Evolutionary conservation across 139 green algal genomes (phyloP).

Genomic region (Auxenochlorella protothecoides): DNA sequence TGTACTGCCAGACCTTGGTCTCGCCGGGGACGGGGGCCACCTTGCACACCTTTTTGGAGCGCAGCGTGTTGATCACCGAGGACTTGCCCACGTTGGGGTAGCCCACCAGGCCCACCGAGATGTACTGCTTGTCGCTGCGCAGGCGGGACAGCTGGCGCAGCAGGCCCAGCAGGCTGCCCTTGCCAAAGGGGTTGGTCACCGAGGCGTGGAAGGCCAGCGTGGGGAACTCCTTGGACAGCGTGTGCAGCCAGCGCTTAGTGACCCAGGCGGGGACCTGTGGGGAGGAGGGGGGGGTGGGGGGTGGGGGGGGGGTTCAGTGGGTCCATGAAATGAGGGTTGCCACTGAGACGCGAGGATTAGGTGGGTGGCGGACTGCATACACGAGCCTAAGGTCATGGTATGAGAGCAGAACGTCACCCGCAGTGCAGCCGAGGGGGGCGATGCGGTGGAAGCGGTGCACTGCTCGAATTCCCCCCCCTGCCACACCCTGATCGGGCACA

Average conservation of each 20-base stretch:
- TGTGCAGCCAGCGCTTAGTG: slow-evolving; percentile 89
- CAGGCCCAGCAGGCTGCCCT: slow-evolving; percentile 76
- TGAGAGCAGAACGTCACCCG: no score
- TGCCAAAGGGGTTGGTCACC: slow-evolving; percentile 96
- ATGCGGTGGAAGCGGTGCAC: no score
- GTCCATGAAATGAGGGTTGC: not conserved
- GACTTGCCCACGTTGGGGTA: slow-evolving; percentile 99
- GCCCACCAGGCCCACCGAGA: slow-evolving; percentile 93
- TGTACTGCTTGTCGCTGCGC: slow-evolving; percentile 89
- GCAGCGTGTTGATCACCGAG: slow-evolving; percentile 97
- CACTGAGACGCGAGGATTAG: no score
- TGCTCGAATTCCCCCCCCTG: no score
- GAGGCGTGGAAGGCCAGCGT: slow-evolving; percentile 95
- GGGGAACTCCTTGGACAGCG: slow-evolving; percentile 83
- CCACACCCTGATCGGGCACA: no score
- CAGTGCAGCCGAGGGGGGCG: no score
- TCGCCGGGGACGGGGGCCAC: slow-evolving; percentile 89
- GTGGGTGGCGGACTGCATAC: no score
- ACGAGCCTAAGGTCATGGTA: no score
- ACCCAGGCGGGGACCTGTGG: slow-evolving; percentile 91
- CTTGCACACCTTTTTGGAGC: slow-evolving; percentile 94
- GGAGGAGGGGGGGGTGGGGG: not conserved
- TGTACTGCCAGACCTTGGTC: slow-evolving; percentile 99
- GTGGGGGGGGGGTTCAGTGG: not conserved
- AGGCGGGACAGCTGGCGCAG: slow-evolving; percentile 80